These are phyloP conservation scores for Annona cherimola DNA, from an alignment of 164 flowering plant species.

Conservation along the genomic window DNA sequence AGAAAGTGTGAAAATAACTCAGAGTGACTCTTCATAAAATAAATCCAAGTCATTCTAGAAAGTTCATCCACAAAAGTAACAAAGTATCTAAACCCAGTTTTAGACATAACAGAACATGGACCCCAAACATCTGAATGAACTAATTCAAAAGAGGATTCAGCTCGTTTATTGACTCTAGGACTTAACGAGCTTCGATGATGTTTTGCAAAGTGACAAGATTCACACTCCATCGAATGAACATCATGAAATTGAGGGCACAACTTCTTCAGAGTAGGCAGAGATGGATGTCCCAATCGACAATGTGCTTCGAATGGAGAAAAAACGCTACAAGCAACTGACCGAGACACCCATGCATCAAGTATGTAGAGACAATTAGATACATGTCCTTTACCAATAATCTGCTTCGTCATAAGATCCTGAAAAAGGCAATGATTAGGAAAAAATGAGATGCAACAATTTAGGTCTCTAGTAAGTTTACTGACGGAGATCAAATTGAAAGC, in stretches of 20 bases:
- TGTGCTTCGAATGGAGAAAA: not conserved
- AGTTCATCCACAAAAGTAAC: constrained; percentile 5
- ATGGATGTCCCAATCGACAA: constrained; percentile 15
- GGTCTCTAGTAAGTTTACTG: not conserved
- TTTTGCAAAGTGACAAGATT: constrained; percentile 16
- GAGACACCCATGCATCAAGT: constrained; percentile 6
- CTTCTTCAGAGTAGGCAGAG: constrained; percentile 5
- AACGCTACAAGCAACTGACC: not conserved
- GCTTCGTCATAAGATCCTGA: too few species aligned
- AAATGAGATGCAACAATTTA: constrained; percentile 3
- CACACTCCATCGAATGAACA: not conserved
- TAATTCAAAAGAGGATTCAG: not conserved
- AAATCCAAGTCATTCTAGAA: constrained; percentile 7
- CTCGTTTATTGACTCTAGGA: constrained; percentile 3
- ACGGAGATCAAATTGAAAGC: not conserved
- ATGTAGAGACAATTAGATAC: constrained; percentile 10
- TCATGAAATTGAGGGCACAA: constrained; percentile 1
- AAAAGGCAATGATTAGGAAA: not conserved
- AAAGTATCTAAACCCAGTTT: constrained; percentile 1
- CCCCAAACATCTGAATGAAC: constrained; percentile 4
- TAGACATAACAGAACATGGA: not conserved
- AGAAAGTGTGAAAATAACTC: not conserved
- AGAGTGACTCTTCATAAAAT: not conserved
- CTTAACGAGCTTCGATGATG: constrained; percentile 11
- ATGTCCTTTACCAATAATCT: not conserved